Percentiles rank a stretch among this genome's conserved stretches.
Evolutionary conservation across 306 rosid species (phyloP).

Genomic region (Calophaca sinica): DNA sequence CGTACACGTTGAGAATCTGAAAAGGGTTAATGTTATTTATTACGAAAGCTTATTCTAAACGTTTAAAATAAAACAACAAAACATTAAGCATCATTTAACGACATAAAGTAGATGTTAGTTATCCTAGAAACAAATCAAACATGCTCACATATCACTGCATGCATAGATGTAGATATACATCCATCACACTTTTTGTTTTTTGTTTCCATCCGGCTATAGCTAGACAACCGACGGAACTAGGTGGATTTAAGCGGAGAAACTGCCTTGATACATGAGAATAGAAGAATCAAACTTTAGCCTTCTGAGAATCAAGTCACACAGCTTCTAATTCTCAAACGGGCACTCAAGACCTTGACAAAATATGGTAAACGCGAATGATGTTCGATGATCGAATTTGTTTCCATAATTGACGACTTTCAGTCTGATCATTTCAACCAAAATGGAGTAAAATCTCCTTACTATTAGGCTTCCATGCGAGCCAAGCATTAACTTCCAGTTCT

Average conservation of each 20-base stretch:
- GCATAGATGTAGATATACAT: constrained; percentile 5
- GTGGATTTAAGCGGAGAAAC: background rate
- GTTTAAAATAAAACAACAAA: constrained; percentile 30
- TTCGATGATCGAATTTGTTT: no score
- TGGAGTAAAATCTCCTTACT: no score
- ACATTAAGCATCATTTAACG: background rate
- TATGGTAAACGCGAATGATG: no score
- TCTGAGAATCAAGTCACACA: no score
- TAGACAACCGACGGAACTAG: constrained; percentile 2
- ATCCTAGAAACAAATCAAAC: constrained; percentile 32
- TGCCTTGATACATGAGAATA: no score
- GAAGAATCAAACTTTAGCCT: no score
- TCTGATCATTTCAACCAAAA: no score
- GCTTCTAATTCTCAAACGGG: no score
- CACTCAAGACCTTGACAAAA: no score
- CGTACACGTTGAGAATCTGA: constrained; percentile 87
- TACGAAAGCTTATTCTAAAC: constrained; percentile 18
- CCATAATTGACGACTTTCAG: no score
- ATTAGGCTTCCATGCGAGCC: no score
- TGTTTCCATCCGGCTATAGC: constrained; percentile 14
- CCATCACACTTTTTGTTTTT: background rate
- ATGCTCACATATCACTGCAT: background rate
- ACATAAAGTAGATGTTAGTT: constrained; percentile 3
- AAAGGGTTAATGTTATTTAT: constrained; percentile 17
- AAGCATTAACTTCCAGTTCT: no score